These are phyloP conservation scores for Mycena indigotica DNA, from an alignment of 768 basidiomycete genomes.

Conservation along the genomic window DNA sequence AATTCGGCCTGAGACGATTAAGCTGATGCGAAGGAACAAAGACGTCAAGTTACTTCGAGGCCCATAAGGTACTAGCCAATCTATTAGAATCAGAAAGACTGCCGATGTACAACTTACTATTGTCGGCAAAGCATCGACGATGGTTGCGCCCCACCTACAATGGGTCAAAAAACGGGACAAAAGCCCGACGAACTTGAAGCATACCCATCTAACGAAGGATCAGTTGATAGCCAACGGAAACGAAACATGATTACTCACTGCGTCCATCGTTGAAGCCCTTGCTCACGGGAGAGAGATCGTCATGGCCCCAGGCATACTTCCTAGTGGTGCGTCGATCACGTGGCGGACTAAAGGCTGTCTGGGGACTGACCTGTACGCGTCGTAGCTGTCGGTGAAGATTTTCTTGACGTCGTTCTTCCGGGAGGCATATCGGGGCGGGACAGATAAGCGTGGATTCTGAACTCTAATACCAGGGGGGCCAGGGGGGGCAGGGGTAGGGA, in stretches of 20 bases:
- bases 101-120: neutral
- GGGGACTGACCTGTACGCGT: conserved; percentile 63
- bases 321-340: conserved; percentile 32
- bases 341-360: conserved; percentile 16
- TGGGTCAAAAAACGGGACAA: conserved; percentile 32
- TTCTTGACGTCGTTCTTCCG: conserved; percentile 35
- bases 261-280: conserved; percentile 39
- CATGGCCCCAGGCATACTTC: conserved; percentile 59
- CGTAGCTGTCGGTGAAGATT: conserved; percentile 55
- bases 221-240: conserved; percentile 22
- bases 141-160: conserved; percentile 49
- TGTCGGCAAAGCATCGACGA: conserved; percentile 47
- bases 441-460: neutral
- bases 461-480: neutral
- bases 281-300: conserved; percentile 56
- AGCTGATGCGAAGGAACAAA: neutral
- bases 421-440: neutral
- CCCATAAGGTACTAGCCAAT: too few species aligned
- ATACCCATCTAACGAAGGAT: conserved; percentile 27
- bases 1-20: conserved; percentile 44
- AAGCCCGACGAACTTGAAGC: conserved; percentile 42
- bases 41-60: too few species aligned
- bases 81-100: too few species aligned
- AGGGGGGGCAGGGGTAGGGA: too few species aligned
- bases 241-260: conserved; percentile 8